A percentile compares a stretch with the other conserved stretches of the same genome.
Evolutionary conservation across 441 rosid species (phyloP).

Genomic region (Pelargonium fulgidum): DNA sequence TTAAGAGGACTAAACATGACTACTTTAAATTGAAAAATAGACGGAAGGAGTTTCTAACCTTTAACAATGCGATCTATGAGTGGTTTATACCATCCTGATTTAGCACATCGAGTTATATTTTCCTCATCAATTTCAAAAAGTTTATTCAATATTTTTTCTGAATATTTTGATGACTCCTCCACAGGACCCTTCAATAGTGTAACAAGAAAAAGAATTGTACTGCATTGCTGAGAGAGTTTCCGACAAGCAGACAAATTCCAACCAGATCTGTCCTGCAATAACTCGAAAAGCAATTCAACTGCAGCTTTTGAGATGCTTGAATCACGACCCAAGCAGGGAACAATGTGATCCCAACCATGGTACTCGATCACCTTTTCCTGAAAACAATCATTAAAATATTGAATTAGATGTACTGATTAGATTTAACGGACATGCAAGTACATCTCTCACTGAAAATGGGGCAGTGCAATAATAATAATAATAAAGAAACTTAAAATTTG

Average conservation of each 20-base stretch:
- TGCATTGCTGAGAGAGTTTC: conserved; percentile 47
- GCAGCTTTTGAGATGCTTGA: conserved; percentile 48
- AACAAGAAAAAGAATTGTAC: conserved; percentile 49
- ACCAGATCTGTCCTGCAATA: conserved; percentile 51
- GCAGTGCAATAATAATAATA: background rate
- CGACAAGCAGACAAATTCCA: conserved; percentile 46
- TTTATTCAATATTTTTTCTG: conserved; percentile 42
- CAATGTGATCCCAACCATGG: conserved; percentile 47
- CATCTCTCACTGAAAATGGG: background rate
- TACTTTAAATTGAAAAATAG: too few species aligned
- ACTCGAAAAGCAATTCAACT: conserved; percentile 47
- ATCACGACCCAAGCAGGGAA: conserved; percentile 51
- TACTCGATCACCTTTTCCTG: conserved; percentile 43
- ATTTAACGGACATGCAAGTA: background rate
- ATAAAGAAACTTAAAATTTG: too few species aligned
- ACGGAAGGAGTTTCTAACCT: conserved; percentile 36
- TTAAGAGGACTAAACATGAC: background rate
- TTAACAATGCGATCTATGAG: conserved; percentile 43
- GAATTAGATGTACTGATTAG: background rate
- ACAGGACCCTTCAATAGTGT: conserved; percentile 47
- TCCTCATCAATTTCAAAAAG: conserved; percentile 53
- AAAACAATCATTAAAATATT: conserved; percentile 17
- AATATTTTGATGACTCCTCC: conserved; percentile 41
- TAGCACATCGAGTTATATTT: conserved; percentile 45
- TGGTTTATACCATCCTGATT: conserved; percentile 58